phyloP scores from a whole-genome alignment of 1,139 yeast genomes.

The Groenewaldozyma auringiensis region DNA sequence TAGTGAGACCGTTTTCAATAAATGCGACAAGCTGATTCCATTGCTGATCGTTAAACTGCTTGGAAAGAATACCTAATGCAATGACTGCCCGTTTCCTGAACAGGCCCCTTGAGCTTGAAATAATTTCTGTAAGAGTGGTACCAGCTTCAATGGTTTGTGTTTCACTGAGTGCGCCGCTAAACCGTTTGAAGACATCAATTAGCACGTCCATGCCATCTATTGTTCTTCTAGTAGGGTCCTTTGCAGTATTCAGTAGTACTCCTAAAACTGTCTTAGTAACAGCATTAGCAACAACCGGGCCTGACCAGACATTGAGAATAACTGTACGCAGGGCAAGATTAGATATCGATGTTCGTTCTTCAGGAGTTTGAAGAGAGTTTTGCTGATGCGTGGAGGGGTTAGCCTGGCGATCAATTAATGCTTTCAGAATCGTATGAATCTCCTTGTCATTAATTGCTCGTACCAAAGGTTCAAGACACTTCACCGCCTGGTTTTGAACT shows the following conservation, averaged over 20 bases:
- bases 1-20: constrained; percentile 17
- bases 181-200: constrained; percentile 47
- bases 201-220: constrained; percentile 61
- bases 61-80: constrained; percentile 46
- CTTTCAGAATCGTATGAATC: constrained; percentile 17
- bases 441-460: constrained; percentile 19
- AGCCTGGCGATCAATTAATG: constrained; percentile 3
- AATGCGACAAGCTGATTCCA: constrained; percentile 23
- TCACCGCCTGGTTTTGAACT: constrained; percentile 72
- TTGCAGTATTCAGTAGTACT: constrained; percentile 23
- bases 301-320: constrained; percentile 36
- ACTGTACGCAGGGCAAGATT: constrained; percentile 66
- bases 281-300: constrained; percentile 28
- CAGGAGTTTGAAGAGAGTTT: constrained; percentile 12
- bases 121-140: constrained; percentile 19
- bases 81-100: constrained; percentile 39
- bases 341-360: constrained; percentile 40
- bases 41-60: constrained; percentile 28
- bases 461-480: constrained; percentile 39
- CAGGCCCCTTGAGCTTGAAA: constrained; percentile 23
- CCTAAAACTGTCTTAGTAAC: constrained; percentile 32
- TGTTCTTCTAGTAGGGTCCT: constrained; percentile 21
- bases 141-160: constrained; percentile 38
- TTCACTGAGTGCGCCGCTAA: constrained; percentile 43
- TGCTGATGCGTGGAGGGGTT: not conserved